Evolutionary conservation across 441 rosid species (phyloP), one percentile per base, ranked within the genome.

Genomic region (Pelargonium cotyledonis): DNA sequence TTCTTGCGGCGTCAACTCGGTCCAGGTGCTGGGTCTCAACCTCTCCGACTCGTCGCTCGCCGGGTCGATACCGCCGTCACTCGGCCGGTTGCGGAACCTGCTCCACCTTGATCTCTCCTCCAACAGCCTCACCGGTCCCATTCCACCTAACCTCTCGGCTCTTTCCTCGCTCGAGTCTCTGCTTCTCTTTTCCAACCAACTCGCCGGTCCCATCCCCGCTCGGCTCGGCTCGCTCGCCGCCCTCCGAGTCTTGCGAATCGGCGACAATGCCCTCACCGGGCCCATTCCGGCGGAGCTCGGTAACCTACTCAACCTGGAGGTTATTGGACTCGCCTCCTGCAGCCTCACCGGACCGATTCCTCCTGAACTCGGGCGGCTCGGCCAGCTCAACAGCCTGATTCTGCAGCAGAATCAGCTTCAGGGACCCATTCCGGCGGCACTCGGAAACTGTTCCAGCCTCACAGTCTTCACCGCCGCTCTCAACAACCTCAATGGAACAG

Each of bases 31-130:
- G 78, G 80, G 84, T 16, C 78, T 92, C 3, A 90, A 90, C 78
- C 86, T 90, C 4, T 85, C 95, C n/a, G 86, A 73, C 49, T 81
- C 83, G 16, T 80, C 86, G 0, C 78, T 92, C 44, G 71, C 74
- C 66, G 98, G 98, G 23, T 81, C 88, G 19, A 67, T 92, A 49
- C 77, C 96, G 15, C 84, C 93, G 1, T 75, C 82, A 15, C 77
- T 90, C 41, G 87, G 89, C 60, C 85, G 80, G 63, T 76, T 90
- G 29, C 74, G 53, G 19, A 81, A 83, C 84, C 89, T 92, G 71
- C 73, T 83, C 86, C 91, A 88, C 79, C 96, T 92, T 70, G 98
- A 92, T 82, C 96, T 90, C 66, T 92, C 96, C 51, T 83, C 89
- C 68, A 92, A 92, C 78, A 68, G 70, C 75, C 87, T 92, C 35